phyloP scores from a whole-genome alignment of 345 rosid species.

The Ricinus communis region DNA sequence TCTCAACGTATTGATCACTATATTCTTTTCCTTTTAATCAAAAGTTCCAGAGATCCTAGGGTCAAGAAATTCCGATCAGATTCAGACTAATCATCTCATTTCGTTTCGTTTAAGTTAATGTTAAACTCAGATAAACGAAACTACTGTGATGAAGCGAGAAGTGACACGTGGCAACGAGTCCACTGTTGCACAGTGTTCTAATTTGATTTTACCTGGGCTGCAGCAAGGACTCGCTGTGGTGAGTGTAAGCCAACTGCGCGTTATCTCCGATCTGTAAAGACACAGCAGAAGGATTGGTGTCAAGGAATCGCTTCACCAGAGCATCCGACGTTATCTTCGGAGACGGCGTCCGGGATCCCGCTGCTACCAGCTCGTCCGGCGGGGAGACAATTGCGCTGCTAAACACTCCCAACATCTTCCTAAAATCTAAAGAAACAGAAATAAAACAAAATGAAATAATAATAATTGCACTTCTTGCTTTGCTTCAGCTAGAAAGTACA shows the following conservation, averaged over 20 bases:
- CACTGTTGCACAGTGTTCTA: background rate
- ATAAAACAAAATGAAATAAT: background rate
- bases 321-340: slow-evolving; percentile 68
- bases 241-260: slow-evolving; percentile 74
- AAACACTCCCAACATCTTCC: slow-evolving; percentile 81
- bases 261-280: slow-evolving; percentile 68
- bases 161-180: background rate
- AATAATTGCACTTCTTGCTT: background rate
- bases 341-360: slow-evolving; percentile 91
- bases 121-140: no score
- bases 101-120: no score
- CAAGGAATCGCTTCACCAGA: slow-evolving; percentile 62
- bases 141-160: no score
- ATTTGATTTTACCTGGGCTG: slow-evolving; percentile 62
- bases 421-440: background rate
- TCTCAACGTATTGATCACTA: no score
- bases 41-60: no score
- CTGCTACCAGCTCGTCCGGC: slow-evolving; percentile 96
- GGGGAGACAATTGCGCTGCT: slow-evolving; percentile 74
- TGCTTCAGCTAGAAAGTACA: slow-evolving; percentile 1
- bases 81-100: no score
- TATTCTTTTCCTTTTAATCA: no score
- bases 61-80: no score
- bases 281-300: slow-evolving; percentile 57
- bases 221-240: slow-evolving; percentile 62